Evolutionary conservation across 805 yeast genomes (phyloP).

Genomic region (Yarrowia sp.): DNA sequence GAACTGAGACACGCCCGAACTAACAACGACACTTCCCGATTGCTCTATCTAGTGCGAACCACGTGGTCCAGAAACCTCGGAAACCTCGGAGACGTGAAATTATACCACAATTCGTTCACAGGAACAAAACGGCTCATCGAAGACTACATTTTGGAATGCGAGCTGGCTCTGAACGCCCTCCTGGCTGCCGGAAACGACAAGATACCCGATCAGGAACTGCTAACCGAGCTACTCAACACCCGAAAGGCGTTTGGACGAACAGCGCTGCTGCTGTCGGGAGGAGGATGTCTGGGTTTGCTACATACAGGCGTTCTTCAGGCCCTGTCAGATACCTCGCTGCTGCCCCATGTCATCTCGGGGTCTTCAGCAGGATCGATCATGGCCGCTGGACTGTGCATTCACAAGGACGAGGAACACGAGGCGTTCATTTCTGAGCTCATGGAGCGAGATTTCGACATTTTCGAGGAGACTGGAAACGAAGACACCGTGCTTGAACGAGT

Average conservation of each 20-base stretch:
- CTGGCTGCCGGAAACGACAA: constrained; percentile 42
- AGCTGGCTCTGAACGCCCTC: constrained; percentile 54
- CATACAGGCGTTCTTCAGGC: constrained; percentile 92
- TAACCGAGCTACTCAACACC: constrained; percentile 84
- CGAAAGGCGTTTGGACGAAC: constrained; percentile 92
- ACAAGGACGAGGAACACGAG: constrained; percentile 68
- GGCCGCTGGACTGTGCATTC: constrained; percentile 85
- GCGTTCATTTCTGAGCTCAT: constrained; percentile 55
- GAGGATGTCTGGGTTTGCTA: constrained; percentile 90
- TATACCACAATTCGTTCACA: constrained; percentile 78
- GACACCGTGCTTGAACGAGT: constrained; percentile 61
- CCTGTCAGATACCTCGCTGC: constrained; percentile 70
- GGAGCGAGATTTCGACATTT: constrained; percentile 63
- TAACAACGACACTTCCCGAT: constrained; percentile 61
- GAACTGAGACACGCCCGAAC: constrained; percentile 68
- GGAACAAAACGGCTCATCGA: constrained; percentile 89
- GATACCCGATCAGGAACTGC: constrained; percentile 70
- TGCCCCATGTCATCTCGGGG: constrained; percentile 91
- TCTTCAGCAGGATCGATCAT: constrained; percentile 96
- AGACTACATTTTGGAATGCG: constrained; percentile 82
- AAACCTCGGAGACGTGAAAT: constrained; percentile 79
- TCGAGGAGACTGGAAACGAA: constrained; percentile 60
- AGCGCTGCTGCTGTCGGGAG: constrained; percentile 94
- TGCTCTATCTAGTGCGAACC: constrained; percentile 80
- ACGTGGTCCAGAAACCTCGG: constrained; percentile 86